These are phyloP conservation scores for Saussurea involucrata DNA, from an alignment of 129 eudicot species.

Conservation along the genomic window DNA sequence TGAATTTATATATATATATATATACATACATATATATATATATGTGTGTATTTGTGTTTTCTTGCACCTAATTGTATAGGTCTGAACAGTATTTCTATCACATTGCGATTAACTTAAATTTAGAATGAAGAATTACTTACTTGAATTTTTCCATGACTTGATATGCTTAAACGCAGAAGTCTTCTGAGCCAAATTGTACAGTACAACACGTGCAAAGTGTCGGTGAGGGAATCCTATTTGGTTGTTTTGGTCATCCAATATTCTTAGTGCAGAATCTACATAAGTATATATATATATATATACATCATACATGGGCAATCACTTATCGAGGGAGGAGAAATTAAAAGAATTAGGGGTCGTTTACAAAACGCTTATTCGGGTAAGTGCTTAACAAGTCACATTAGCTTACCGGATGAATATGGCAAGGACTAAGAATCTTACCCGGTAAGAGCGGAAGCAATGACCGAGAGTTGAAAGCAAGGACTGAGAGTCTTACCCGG, in stretches of 20 bases:
- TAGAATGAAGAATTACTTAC: slow-evolving; percentile 8
- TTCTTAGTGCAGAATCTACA: slow-evolving; percentile 31
- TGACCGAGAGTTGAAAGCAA: too few species aligned
- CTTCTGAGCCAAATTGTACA: slow-evolving; percentile 32
- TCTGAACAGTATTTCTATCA: neutral
- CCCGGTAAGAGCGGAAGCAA: too few species aligned
- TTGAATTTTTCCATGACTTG: neutral
- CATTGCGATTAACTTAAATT: neutral
- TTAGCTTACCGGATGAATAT: too few species aligned
- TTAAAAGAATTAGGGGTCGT: too few species aligned
- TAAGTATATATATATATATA: neutral
- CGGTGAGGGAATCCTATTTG: neutral
- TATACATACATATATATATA: too few species aligned
- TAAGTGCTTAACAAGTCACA: too few species aligned
- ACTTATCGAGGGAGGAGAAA: neutral
- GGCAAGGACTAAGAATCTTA: too few species aligned
- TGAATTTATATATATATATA: too few species aligned
- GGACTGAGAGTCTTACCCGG: too few species aligned
- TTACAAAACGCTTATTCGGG: too few species aligned
- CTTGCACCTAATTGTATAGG: neutral
- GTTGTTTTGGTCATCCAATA: neutral
- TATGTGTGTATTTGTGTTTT: neutral
- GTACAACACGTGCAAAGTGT: neutral
- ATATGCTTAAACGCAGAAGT: slow-evolving; percentile 4
- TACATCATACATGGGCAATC: too few species aligned